phyloP scores from a whole-genome alignment of 495 filamentous ascomycete genomes.

The Trypethelium eluteriae region DNA sequence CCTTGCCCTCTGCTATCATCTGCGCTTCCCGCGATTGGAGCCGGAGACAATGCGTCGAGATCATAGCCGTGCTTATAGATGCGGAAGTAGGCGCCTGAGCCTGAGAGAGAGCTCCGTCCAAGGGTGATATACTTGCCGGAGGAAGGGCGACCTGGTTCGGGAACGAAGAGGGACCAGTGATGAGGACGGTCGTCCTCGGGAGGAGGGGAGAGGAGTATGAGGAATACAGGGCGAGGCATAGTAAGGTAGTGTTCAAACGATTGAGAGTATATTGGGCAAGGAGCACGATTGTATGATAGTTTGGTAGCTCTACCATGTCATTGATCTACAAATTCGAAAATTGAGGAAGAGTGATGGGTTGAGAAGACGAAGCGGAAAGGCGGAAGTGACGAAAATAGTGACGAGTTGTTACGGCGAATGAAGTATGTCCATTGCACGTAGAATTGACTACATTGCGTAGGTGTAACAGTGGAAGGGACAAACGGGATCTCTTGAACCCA shows the following conservation, averaged over 20 bases:
- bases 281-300: too few species aligned
- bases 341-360: background rate
- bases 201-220: background rate
- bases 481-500: background rate
- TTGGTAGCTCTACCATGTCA: too few species aligned
- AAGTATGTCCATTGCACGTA: background rate
- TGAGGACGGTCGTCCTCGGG: background rate
- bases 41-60: background rate
- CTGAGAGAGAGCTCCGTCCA: background rate
- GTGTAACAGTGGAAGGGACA: background rate
- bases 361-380: background rate
- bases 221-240: slow-evolving; percentile 1
- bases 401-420: background rate
- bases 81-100: background rate
- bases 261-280: too few species aligned
- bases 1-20: background rate
- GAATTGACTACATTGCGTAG: background rate
- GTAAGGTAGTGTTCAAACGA: background rate
- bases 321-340: background rate
- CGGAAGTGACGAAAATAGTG: background rate
- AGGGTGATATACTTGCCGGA: slow-evolving; percentile 4
- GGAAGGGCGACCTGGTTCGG: background rate
- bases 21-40: background rate
- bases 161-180: slow-evolving; percentile 8
- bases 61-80: slow-evolving; percentile 9